Conservation (phyloP, 768 basidiomycete genomes). For the Tephrocybe sp. region DNA sequence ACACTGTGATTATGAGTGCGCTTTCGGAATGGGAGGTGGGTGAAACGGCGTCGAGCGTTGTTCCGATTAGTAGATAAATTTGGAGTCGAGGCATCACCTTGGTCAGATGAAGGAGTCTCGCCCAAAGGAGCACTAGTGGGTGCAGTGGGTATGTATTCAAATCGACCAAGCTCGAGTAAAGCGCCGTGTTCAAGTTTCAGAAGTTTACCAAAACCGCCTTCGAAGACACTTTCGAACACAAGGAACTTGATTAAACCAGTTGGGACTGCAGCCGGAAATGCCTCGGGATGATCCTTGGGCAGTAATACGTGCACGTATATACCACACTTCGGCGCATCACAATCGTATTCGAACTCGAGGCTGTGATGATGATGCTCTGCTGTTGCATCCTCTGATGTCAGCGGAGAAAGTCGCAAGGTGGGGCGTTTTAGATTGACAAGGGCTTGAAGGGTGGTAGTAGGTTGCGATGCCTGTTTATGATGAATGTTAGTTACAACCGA, state of each 20-base stretch:
- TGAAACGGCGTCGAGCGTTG: constrained; percentile 53
- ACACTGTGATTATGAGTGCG: constrained; percentile 46
- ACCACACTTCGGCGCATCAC: constrained; percentile 81
- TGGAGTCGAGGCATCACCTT: constrained; percentile 10
- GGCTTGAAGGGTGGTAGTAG: constrained; percentile 92
- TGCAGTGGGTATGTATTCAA: constrained; percentile 40
- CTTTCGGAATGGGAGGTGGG: constrained; percentile 66
- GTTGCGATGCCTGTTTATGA: constrained; percentile 58
- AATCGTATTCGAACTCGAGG: constrained; percentile 91
- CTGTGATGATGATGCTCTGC: constrained; percentile 61
- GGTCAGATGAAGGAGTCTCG: constrained; percentile 12
- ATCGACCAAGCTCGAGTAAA: constrained; percentile 76
- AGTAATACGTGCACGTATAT: constrained; percentile 78
- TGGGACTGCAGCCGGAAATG: constrained; percentile 31
- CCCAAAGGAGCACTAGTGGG: constrained; percentile 18
- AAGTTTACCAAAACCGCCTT: constrained; percentile 79
- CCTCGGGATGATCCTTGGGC: constrained; percentile 60
- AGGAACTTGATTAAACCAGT: constrained; percentile 42
- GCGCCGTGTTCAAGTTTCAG: constrained; percentile 78
- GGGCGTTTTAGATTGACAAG: constrained; percentile 94
- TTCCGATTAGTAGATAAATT: constrained; percentile 12
- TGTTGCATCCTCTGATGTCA: constrained; percentile 43
- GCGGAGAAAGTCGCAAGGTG: constrained; percentile 73
- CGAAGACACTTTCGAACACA: constrained; percentile 62
- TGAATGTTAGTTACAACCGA: constrained; percentile 4